Evolutionary conservation across 2,329 filamentous ascomycete species (phyloP).

Genomic region (Ophiostoma triangulosporum): DNA sequence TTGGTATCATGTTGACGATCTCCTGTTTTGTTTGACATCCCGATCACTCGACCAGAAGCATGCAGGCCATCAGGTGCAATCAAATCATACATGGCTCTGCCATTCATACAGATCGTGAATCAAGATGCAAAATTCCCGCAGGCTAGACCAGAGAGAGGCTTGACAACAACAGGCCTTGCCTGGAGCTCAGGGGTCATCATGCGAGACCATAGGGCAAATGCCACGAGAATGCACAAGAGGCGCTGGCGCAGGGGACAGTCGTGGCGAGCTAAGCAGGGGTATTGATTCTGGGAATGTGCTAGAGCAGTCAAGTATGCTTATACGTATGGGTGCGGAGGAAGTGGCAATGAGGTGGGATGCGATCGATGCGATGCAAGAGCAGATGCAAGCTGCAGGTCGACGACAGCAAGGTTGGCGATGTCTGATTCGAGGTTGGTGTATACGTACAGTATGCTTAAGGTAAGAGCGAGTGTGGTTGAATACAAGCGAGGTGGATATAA

Average conservation of each 20-base stretch:
- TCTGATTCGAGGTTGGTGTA: not conserved
- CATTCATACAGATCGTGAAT: not conserved
- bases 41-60: not conserved
- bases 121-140: not conserved
- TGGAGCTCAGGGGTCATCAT: not conserved
- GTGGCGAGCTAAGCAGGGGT: not conserved
- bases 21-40: not conserved
- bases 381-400: not conserved
- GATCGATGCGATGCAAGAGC: not conserved
- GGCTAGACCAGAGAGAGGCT: not conserved
- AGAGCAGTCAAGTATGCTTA: too few species aligned
- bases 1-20: not conserved
- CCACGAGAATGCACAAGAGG: too few species aligned
- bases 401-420: not conserved
- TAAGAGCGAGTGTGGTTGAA: not conserved
- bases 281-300: not conserved
- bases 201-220: not conserved
- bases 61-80: not conserved
- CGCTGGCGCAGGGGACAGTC: not conserved
- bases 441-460: not conserved
- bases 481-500: not conserved
- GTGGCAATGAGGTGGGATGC: not conserved
- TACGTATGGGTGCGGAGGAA: not conserved
- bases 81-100: not conserved
- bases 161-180: not conserved